Base-by-base conservation (phyloP, 2,329 filamentous ascomycete genomes). In the Pseudocercospora crystallina region DNA sequence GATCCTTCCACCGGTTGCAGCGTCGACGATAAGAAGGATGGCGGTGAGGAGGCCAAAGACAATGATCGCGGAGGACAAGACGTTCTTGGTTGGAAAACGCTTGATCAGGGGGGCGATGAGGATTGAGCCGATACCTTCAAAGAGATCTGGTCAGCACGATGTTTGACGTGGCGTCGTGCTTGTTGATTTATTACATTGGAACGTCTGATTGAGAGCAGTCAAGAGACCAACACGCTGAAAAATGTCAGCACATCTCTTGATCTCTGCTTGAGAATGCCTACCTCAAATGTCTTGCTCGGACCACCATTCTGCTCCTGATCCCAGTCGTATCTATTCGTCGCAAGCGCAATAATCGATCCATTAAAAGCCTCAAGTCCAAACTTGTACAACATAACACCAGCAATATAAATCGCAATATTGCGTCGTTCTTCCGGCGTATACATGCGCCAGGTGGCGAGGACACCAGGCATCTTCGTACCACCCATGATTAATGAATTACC, bases 311-410 rank as follows among this genome's bases (percentile, higher is more conserved):
- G 3, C 11, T 13, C 5, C 17, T 14, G 11, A 14, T 40, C 15
- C 15, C 37, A 40, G n/a, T 49, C 40, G 26, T 41, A 49, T 47
- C 40, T 34, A 20, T 46, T 46, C 8, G 48, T 46, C 11, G 48
- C 48, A 10, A 51, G 37, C 8, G 48, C 42, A 30, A 51, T 45
- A 14, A 51, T 46, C 14, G 43, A 51, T 30, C 43, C 48, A 14
- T 51, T 51, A 43, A 51, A 51, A n/a, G 48, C 48, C 32, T 51
- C 48, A 10, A 51, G 48, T 5, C 42, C 36, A 32, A 51, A 51
- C 31, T 51, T 51, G 36, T 51, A 51, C 29, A 51, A 37, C 48
- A 45, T 51, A 15, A 46, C 42, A 11, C 48, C 41, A 31, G 13
- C 48, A 15, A 51, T 46, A 32, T 51, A 46, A 26, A 45, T 51